Percentiles rank a stretch among this genome's conserved stretches.
Conservation (phyloP, 352 stramenopile species). For the Globisporangium camurandrum region DNA sequence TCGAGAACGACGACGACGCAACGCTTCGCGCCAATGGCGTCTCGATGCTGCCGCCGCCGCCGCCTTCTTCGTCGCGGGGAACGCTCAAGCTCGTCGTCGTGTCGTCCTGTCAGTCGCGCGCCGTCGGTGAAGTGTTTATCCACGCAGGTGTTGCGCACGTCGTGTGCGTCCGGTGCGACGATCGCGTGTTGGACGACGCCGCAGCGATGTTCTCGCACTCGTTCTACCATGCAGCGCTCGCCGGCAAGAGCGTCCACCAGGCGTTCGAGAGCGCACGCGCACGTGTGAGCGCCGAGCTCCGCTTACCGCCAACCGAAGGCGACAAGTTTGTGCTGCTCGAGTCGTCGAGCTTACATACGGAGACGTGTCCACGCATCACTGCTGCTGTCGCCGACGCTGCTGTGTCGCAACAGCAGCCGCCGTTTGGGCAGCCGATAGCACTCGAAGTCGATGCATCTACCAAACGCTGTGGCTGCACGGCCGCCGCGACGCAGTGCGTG, state of each 20-base stretch:
- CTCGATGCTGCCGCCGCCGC: constrained; percentile 21
- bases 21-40: no score
- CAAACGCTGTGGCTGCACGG: constrained; percentile 30
- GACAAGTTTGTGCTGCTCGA: constrained; percentile 76
- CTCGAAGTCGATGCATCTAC: constrained; percentile 44
- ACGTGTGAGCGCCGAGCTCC: constrained; percentile 65
- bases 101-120: constrained; percentile 68
- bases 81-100: constrained; percentile 79
- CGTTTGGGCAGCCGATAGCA: constrained; percentile 17
- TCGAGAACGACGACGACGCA: no score
- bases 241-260: constrained; percentile 66
- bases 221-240: constrained; percentile 70
- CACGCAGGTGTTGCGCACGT: constrained; percentile 69
- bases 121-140: constrained; percentile 77
- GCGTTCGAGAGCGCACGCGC: constrained; percentile 68
- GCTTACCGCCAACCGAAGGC: constrained; percentile 46
- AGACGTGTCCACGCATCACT: constrained; percentile 27
- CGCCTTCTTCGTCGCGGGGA: constrained; percentile 23
- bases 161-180: constrained; percentile 66
- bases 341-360: constrained; percentile 52
- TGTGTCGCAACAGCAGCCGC: not conserved
- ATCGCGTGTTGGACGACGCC: constrained; percentile 58
- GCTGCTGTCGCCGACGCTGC: constrained; percentile 8
- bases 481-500: constrained; percentile 43
- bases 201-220: constrained; percentile 72